Conservation (phyloP, 2,329 filamentous ascomycete genomes). For the Tricladium varicosporioides region DNA sequence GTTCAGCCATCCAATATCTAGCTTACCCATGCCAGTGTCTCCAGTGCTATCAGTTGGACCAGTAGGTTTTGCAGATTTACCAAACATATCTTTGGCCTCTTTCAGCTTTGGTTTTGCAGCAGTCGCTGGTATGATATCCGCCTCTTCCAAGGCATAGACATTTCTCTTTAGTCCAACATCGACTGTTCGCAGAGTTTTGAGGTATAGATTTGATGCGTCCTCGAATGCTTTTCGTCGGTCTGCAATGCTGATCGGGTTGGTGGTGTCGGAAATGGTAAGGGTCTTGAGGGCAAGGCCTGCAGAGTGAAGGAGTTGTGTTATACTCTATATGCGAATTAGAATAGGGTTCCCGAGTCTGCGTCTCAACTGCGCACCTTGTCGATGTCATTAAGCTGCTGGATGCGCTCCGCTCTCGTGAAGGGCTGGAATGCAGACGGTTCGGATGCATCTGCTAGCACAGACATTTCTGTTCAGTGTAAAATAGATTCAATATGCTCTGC, state of each 20-base stretch:
- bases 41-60: constrained; percentile 10
- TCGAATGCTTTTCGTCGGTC: constrained; percentile 49
- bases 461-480: too few species aligned
- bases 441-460: too few species aligned
- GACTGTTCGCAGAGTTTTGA: constrained; percentile 69
- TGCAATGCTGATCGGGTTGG: constrained; percentile 11
- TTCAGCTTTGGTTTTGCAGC: constrained; percentile 26
- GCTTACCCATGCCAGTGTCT: constrained; percentile 41
- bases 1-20: constrained; percentile 90
- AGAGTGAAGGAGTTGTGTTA: constrained; percentile 50
- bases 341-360: not conserved
- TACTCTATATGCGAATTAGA: constrained; percentile 25
- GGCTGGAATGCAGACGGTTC: constrained; percentile 27
- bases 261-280: constrained; percentile 49
- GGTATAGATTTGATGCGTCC: constrained; percentile 62
- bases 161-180: constrained; percentile 73
- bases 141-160: constrained; percentile 79
- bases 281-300: constrained; percentile 63
- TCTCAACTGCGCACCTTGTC: constrained; percentile 56
- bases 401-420: constrained; percentile 75
- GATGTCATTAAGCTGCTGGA: constrained; percentile 76
- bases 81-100: constrained; percentile 3
- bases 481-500: not conserved
- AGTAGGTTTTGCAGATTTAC: too few species aligned
- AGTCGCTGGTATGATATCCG: constrained; percentile 60